Evolutionary conservation across 768 basidiomycete genomes (phyloP), one percentile per base, ranked within the genome.

Genomic region (Punctularia strigosozonata): DNA sequence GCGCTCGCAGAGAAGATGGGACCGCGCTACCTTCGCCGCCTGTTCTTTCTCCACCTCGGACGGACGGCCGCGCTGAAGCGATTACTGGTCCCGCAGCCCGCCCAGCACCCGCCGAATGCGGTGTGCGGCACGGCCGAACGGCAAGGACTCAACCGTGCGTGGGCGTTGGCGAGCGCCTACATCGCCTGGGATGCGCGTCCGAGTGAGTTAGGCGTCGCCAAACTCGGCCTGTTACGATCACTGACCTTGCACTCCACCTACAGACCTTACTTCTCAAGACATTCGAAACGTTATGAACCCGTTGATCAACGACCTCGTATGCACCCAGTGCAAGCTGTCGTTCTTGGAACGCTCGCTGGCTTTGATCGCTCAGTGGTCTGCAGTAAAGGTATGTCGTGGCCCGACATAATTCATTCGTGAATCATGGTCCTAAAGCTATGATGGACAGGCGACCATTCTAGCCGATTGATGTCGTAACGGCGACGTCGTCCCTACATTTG

Each of bases 41-140:
- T 89, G 21, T 86, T 89, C 57, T 87, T 84, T 53, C 63, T 89
- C 18, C 87, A 89, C 49, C 78, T 86, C 49, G 85, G 86, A 7
- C 79, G 86, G 21, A 65, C 75, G 3, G 87, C 88, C 43, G 85
- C 85, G 7, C 67, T 89, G 23, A 89, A 88, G 53, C 74, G 82
- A 23, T 70, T 87, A 17, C 63, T 89, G 13, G 64, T 81, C 4
- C 72, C 78, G 3, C 85, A 83, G 0, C 85, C 85, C 3, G 73
- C 73, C 39, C 77, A 78, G 3, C 85, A 88, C 52, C 63, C 77
- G n/a, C 80, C 85, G 13, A 85, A 73, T 0, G 49, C 65, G 4
- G 52, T 56, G 18, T 88, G 85, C 47, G 81, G 84, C 54, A 78
- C 79, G 49, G 57, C 67, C 0, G 78, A 84, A 50, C 84, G 86